Base-by-base conservation (phyloP, 106 monocot species). In the Dioscorea alata region DNA sequence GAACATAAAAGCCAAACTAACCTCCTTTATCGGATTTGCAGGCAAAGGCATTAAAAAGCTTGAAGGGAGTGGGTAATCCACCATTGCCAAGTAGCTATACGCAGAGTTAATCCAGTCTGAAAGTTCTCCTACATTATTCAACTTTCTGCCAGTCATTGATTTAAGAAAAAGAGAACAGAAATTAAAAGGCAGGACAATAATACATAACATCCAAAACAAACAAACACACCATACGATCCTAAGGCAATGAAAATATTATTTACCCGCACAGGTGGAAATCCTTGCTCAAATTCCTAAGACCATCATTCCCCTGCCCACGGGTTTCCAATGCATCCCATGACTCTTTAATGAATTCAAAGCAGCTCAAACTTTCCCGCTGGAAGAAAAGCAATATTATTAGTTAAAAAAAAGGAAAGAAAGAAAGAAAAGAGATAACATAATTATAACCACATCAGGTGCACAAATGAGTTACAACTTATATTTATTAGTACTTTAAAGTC, bases 21-120 rank as follows among this genome's bases (percentile, higher is more conserved):
- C 91, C 88, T 95, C 91, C 64, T 91, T 95, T 73, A 95, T 91
- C 18, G 95, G 95, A 52, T 86, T 72, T 25, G 76, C 91, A 60
- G 95, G 95, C 71, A 95, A 80, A 80, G 95, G 95, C 95, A 91
- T 95, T 49, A 95, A 19, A 82, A 95, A 95, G 28, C 78, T 64
- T 12, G 95, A 83, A 72, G 95, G 75, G 75, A 78, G 86, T 65
- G 91, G 95, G 61, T 95, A 95, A 66, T 95, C 81, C 34, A 86
- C 95, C 95, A 95, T 95, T 1, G 85, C 88, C 73, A 95, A 73
- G 66, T 95, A 88, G 71, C 88, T 88, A 72, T 91, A 95, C 21
- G 95, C 95, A 67, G 88, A 88, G 59, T 60, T 51, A 65, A 95
- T 60, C 95, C 95, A 95, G 60, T 95, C 82, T 35, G 82, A 84